Evolutionary conservation across 2,329 filamentous ascomycete species (phyloP), one percentile per base, ranked within the genome.

Genomic region (Dothistroma septosporum): DNA sequence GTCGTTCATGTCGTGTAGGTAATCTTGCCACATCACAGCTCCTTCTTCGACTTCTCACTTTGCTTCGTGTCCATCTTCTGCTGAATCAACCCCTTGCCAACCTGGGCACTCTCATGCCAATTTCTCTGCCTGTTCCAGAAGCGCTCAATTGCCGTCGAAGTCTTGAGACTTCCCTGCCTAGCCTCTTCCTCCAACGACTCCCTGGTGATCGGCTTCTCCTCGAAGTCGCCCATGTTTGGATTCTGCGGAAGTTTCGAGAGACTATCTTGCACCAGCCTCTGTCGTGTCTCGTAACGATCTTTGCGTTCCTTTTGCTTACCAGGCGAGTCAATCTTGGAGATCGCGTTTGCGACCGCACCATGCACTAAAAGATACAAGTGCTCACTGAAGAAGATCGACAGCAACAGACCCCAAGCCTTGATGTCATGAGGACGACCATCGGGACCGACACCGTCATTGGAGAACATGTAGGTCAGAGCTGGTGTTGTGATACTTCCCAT

Each of bases 401-500:
- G 79, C 5, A 99, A 82, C 2, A 97, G 79, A 0, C 87, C 90
- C 88, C 91, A 96, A 14, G 82, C 87, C 59, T 85, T 87, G 70
- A 97, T 89, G 52, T 86, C 83, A 49, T 84, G 85, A 0, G 88
- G 87, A 16, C 83, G 83, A 44, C 89, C 89, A 57, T 84, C 82
- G 0, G 85, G 83, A 0, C 87, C 88, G 46, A 87, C 77, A 1
- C 83, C 82, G 58, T 87, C 82, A 55, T 87, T 85, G 66, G 85
- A 88, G 79, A 97, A 97, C 69, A 99, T 85, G 74, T 92, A 96
- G 0, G 96, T 89, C 53, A 97, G 85, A 0, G 92, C 91, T 0
- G 92, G 87, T 58, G 89, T 92, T 5, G 92, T 95, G 61, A 97
- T 80, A 66, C 89, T 94, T 46, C 94, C 94, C 24, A 97, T 80